Percentiles rank a stretch among this genome's conserved stretches.
Conservation (phyloP, 345 rosid species). For the Camelina laxa region DNA sequence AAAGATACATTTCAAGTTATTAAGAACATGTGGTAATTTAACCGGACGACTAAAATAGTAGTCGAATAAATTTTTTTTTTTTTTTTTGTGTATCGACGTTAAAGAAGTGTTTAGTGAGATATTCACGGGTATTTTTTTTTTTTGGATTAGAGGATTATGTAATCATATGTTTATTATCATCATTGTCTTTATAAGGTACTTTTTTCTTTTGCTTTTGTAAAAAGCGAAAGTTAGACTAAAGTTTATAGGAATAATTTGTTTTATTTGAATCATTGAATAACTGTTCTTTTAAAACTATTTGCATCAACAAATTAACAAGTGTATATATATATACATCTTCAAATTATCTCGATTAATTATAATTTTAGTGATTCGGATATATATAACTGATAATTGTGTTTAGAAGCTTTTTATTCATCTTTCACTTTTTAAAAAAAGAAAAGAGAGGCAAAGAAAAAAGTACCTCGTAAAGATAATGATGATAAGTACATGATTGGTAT, state of each 20-base stretch:
- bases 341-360: neutral
- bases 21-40: neutral
- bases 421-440: slow-evolving; percentile 30
- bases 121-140: neutral
- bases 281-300: neutral
- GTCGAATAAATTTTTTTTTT: neutral
- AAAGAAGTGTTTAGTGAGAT: too few relatives aligned
- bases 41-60: neutral
- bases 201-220: slow-evolving; percentile 27
- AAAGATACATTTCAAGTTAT: too few relatives aligned
- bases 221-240: slow-evolving; percentile 23
- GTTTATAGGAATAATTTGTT: neutral
- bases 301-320: neutral
- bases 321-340: neutral
- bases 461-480: slow-evolving; percentile 44
- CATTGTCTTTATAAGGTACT: slow-evolving; percentile 37
- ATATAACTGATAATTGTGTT: neutral
- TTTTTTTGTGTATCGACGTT: too few relatives aligned
- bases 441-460: slow-evolving; percentile 22
- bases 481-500: slow-evolving; percentile 46
- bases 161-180: slow-evolving; percentile 35
- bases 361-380: neutral
- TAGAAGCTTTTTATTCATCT: neutral
- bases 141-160: slow-evolving; percentile 19
- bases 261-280: neutral